phyloP scores from a whole-genome alignment of 2,329 filamentous ascomycete genomes.

The Myriosclerotinia scirpicola region DNA sequence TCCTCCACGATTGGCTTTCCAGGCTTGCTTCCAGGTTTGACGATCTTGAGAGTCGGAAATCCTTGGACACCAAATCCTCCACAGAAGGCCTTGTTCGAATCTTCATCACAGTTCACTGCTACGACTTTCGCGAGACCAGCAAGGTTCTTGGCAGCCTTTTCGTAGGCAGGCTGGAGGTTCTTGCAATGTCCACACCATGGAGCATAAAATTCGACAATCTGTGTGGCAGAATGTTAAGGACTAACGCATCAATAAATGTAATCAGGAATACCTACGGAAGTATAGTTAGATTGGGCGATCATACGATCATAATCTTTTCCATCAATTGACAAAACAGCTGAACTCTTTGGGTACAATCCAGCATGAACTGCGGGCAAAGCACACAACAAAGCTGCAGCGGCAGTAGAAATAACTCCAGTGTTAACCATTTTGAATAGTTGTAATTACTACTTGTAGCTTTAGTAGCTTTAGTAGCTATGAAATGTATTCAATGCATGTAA shows the following conservation, averaged over 20 bases:
- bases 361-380: constrained; percentile 61
- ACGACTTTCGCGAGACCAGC: constrained; percentile 93
- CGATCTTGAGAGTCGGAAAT: constrained; percentile 94
- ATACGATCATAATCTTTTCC: constrained; percentile 76
- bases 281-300: constrained; percentile 87
- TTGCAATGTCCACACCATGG: constrained; percentile 98
- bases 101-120: constrained; percentile 92
- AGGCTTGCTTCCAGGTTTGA: constrained; percentile 78
- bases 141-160: constrained; percentile 87
- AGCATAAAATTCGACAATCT: constrained; percentile 85
- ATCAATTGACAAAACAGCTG: constrained; percentile 80
- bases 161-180: constrained; percentile 92
- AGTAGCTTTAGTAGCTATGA: constrained; percentile 12
- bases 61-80: constrained; percentile 83
- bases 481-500: constrained; percentile 12
- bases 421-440: constrained; percentile 51
- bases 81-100: constrained; percentile 86
- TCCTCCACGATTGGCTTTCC: constrained; percentile 83
- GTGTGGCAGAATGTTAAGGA: constrained; percentile 26
- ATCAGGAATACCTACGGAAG: constrained; percentile 64
- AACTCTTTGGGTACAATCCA: constrained; percentile 80
- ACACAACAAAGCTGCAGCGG: constrained; percentile 61
- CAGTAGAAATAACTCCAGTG: constrained; percentile 52
- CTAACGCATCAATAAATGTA: constrained; percentile 18
- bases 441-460: constrained; percentile 10